Base-by-base conservation (phyloP, 2,329 filamentous ascomycete species). In the Lachnellula occidentalis region DNA sequence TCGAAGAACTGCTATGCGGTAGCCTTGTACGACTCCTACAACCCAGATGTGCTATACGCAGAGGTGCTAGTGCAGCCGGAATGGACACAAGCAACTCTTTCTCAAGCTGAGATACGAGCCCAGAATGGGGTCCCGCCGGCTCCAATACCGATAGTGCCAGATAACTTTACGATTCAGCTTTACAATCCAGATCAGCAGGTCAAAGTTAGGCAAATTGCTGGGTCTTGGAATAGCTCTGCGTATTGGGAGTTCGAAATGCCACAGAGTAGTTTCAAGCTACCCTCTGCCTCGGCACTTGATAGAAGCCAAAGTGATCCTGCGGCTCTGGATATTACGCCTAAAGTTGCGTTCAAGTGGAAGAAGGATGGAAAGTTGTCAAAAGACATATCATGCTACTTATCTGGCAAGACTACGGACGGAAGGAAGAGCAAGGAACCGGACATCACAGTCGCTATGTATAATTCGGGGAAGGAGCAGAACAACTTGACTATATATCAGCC, bases 201-300 rank as follows among this genome's bases (percentile, higher is more conserved):
- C 19, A 65, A 77, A 1, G 80, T 97, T 36, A 84, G 80, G 63
- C 81, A 85, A 65, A 83, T 87, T 62, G 79, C 85, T 41, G 86
- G 88, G 34, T 85, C 86, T 57, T 95, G 91, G 87, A 91, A 87
- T 58, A 86, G 84, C 57, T 85, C 84, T 14, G 83, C 90, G 50
- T 82, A 82, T 51, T 99, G 92, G 86, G 90, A 94, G 60, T 97
- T 99, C 71, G 89, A 92, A 70, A 85, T 99, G 72, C 94, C 94
- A 0, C 84, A 92, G 67, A 85, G 85, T 56, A 88, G 86, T 24
- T 99, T 99, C 70, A 82, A 87, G 31, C 77, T 85, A 52, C 94
- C 94, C 0, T 95, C 88, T 12, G 75, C 79, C 1, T 94, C 90
- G 39, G 80, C 81, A 48, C 76, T 99, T 45, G 94, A 97, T 68